These are phyloP conservation scores for Austroboletus novae-zelandiae DNA, from an alignment of 1,284 basidiomycete species.

Conservation along the genomic window DNA sequence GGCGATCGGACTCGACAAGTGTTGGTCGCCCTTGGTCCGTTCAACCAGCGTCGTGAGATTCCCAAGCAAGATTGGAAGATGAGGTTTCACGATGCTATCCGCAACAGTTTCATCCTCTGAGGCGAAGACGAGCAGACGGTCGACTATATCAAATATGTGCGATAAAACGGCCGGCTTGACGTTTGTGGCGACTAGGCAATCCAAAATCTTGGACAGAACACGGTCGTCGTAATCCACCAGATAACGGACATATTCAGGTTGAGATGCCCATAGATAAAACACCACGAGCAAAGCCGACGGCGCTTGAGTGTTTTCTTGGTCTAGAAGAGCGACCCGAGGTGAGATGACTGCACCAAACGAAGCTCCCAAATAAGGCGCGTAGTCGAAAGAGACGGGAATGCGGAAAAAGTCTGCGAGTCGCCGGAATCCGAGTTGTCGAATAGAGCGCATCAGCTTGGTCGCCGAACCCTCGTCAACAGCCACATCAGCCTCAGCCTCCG, in stretches of 20 bases:
- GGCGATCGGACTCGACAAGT: conserved; percentile 68
- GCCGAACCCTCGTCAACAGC: conserved; percentile 37
- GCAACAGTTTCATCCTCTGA: conserved; percentile 49
- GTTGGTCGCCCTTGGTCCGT: conserved; percentile 53
- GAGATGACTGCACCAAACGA: conserved; percentile 78
- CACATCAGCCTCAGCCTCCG: conserved; percentile 27
- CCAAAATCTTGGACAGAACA: conserved; percentile 77
- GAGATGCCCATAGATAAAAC: conserved; percentile 76
- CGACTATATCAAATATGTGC: conserved; percentile 85
- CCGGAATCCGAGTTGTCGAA: conserved; percentile 84
- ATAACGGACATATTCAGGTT: conserved; percentile 55
- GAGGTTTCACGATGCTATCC: conserved; percentile 66
- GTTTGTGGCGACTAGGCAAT: conserved; percentile 76
- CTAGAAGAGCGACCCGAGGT: conserved; percentile 75
- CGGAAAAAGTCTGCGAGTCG: conserved; percentile 89
- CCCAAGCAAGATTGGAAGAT: conserved; percentile 74
- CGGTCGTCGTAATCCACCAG: conserved; percentile 71
- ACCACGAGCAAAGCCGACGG: conserved; percentile 90
- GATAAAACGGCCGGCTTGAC: conserved; percentile 87
- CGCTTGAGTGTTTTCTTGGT: conserved; percentile 88
- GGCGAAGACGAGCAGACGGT: conserved; percentile 65
- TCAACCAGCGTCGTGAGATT: conserved; percentile 76
- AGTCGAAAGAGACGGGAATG: conserved; percentile 70
- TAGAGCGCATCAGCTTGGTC: conserved; percentile 51
- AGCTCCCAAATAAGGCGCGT: conserved; percentile 64